These are phyloP conservation scores for Euphorbia pulcherrima DNA, from an alignment of 345 rosid species.

Conservation along the genomic window DNA sequence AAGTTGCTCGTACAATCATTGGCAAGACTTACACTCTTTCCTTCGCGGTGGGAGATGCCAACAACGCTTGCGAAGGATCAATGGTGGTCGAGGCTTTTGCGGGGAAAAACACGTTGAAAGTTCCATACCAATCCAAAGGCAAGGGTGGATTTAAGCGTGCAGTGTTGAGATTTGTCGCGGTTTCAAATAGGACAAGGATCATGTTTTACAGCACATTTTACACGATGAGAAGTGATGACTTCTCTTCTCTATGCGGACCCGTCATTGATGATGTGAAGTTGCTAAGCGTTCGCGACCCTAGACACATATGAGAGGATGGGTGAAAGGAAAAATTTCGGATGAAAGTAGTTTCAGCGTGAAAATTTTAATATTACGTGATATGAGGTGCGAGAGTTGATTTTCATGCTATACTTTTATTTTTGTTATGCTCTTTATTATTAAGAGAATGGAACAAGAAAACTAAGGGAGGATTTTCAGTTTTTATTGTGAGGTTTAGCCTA, in stretches of 20 bases:
- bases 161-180: slow-evolving; percentile 50
- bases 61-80: slow-evolving; percentile 57
- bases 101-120: slow-evolving; percentile 41
- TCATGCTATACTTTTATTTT: not conserved
- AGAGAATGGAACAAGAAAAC: not conserved
- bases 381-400: not conserved
- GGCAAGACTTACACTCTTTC: slow-evolving; percentile 53
- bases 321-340: not conserved
- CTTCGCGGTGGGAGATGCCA: slow-evolving; percentile 60
- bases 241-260: slow-evolving; percentile 78
- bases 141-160: slow-evolving; percentile 55
- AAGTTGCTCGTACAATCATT: slow-evolving; percentile 40
- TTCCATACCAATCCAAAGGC: slow-evolving; percentile 55
- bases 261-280: slow-evolving; percentile 67
- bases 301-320: not conserved
- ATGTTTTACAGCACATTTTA: slow-evolving; percentile 70
- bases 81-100: slow-evolving; percentile 71
- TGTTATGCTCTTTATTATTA: not conserved
- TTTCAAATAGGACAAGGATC: slow-evolving; percentile 45
- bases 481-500: not conserved
- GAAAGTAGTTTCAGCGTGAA: not conserved
- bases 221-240: slow-evolving; percentile 55
- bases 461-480: not conserved
- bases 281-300: slow-evolving; percentile 31
- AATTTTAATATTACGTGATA: not conserved